Evolutionary conservation across 139 green algal genomes (phyloP), one percentile per base, ranked within the genome.

Genomic region (Eudorina sp.): DNA sequence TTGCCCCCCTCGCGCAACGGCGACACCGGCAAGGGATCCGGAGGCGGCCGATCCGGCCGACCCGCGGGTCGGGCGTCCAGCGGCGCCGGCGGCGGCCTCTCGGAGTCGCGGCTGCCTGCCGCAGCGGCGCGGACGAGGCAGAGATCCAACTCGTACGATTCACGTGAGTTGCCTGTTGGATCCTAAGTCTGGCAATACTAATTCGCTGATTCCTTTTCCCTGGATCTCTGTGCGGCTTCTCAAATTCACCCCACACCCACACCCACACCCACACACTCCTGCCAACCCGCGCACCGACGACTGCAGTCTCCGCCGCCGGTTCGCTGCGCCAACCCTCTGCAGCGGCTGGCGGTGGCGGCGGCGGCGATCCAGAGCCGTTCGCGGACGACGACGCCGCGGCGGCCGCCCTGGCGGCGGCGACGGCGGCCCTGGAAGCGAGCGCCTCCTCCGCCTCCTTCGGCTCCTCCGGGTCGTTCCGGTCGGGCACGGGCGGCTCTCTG

Each of bases 91-190:
- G 11, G 29, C 11, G 27, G 34, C 0, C 77, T 84, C 53, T 53
- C 77, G 45, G 55, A 69, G 31, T 70, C 55, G 25, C 40, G 40
- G 16, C 40, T 85, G 55, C 78, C 78, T 25, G 34, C 78, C 8
- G 55, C 78, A 4, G 55, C 13, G 25, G 36, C 55, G 8, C 78
- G 55, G 55, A 36, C 55, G 40, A 21, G 27, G 38, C 40, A n/a
- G 29, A 40, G 78, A 21, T 58, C 27, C 55, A 75, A 43, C 78
- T 73, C 53, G 25, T 53, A 40, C 21, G 53, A 70, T 23, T 53
- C 77, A 72, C 29, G 77, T 84, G 53, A 46, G 70, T 75, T 38
- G 62, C n/a, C n/a, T n/a, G n/a, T n/a, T n/a, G n/a, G n/a, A n/a
- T n/a, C n/a, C n/a, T n/a, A n/a, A n/a, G n/a, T n/a, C n/a, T n/a